Evolutionary conservation across 352 stramenopile species (phyloP).

Genomic region (Phytophthora colocasiae): DNA sequence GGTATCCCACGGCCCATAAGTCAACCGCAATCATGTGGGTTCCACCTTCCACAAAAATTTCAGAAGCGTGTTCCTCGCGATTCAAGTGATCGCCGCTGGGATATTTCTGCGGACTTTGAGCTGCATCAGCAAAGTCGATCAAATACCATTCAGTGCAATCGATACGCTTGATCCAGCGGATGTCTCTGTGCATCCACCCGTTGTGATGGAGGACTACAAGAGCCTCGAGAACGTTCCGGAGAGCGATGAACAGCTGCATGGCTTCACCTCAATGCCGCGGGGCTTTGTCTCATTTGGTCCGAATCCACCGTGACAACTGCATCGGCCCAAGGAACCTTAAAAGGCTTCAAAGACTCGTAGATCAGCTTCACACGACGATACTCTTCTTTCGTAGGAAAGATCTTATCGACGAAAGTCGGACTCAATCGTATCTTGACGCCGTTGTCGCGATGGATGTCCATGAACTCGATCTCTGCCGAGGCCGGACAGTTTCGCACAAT

Average conservation of each 20-base stretch:
- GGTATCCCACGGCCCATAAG: no score
- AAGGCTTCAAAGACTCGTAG: background rate
- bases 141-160: no score
- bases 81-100: no score
- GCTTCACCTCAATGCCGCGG: conserved; percentile 13
- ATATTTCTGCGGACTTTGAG: no score
- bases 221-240: conserved; percentile 18
- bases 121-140: no score
- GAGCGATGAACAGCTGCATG: conserved; percentile 14
- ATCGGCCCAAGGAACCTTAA: conserved; percentile 15
- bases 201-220: conserved; percentile 14
- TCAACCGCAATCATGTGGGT: no score
- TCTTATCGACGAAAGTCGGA: background rate
- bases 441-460: background rate
- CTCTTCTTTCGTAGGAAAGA: background rate
- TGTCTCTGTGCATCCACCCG: no score
- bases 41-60: no score
- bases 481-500: conserved; percentile 7
- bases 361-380: background rate
- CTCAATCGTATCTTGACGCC: conserved; percentile 4
- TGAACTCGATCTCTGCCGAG: conserved; percentile 1
- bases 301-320: conserved; percentile 1
- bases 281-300: conserved; percentile 7
- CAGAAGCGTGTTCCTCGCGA: no score
- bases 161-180: no score